A percentile compares a stretch with the other conserved stretches of the same genome.
Evolutionary conservation across 768 basidiomycete species (phyloP).

Genomic region (Leccinellum albellum): DNA sequence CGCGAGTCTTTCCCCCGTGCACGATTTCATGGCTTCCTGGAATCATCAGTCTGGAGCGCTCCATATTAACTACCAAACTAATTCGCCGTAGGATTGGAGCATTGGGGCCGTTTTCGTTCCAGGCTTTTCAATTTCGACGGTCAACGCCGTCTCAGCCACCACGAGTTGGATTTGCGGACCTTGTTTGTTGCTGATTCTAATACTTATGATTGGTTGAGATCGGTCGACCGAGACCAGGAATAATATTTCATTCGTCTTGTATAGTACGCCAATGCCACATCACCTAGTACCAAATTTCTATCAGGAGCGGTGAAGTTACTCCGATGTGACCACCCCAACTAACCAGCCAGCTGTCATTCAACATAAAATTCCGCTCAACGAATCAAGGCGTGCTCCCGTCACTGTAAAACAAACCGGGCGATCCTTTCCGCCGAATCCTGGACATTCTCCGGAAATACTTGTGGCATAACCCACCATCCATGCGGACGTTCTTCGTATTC

Average conservation of each 20-base stretch:
- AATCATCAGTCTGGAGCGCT: not conserved
- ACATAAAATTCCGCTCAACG: not conserved
- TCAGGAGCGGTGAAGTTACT: not conserved
- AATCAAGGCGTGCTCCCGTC: not conserved
- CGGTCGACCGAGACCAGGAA: too few relatives aligned
- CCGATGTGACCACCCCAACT: not conserved
- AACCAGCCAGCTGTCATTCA: not conserved
- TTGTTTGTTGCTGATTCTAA: too few relatives aligned
- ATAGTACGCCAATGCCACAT: not conserved
- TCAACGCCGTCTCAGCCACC: too few relatives aligned
- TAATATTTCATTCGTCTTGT: not conserved
- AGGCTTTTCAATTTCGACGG: not conserved
- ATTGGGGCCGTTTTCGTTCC: not conserved
- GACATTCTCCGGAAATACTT: constrained; percentile 14
- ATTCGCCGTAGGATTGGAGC: not conserved
- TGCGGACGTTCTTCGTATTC: constrained; percentile 25
- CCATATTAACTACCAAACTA: not conserved
- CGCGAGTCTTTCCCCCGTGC: too few relatives aligned
- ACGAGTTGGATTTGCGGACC: too few relatives aligned
- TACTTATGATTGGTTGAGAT: too few relatives aligned
- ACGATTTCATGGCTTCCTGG: not conserved
- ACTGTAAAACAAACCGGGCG: constrained; percentile 2
- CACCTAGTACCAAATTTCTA: too few relatives aligned
- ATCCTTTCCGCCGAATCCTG: constrained; percentile 12
- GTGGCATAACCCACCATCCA: constrained; percentile 18